Evolutionary conservation across 2,329 filamentous ascomycete species (phyloP).

Genomic region (Colletotrichum eleusines): DNA sequence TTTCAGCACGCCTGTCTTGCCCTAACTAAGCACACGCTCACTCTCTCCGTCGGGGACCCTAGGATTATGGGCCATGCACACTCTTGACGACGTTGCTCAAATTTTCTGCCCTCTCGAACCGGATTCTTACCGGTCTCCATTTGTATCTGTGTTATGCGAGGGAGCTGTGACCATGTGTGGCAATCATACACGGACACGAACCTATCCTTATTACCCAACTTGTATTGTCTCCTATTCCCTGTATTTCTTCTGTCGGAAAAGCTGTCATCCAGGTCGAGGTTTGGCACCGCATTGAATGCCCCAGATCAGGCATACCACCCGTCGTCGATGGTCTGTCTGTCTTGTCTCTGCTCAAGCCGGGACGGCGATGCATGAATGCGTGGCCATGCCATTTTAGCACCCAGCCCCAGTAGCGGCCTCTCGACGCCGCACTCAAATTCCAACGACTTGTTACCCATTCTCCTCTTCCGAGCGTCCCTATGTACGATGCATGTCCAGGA

Average conservation of each 20-base stretch:
- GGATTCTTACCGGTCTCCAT: conserved; percentile 27
- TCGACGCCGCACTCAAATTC: conserved; percentile 50
- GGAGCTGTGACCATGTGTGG: conserved; percentile 38
- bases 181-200: conserved; percentile 37
- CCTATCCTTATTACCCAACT: conserved; percentile 17
- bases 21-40: conserved; percentile 41
- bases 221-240: conserved; percentile 23
- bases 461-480: background rate
- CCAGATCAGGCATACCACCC: conserved; percentile 46
- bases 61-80: conserved; percentile 38
- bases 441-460: conserved; percentile 39
- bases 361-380: conserved; percentile 59
- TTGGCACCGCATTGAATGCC: conserved; percentile 45
- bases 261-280: conserved; percentile 29
- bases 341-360: conserved; percentile 47
- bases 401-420: conserved; percentile 46
- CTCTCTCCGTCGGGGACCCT: conserved; percentile 17
- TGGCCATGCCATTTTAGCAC: conserved; percentile 56
- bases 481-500: conserved; percentile 4
- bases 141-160: conserved; percentile 21
- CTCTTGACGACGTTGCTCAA: conserved; percentile 25
- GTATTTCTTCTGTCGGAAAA: conserved; percentile 29
- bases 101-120: conserved; percentile 12
- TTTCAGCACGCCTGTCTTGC: conserved; percentile 40
- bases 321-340: conserved; percentile 29